These are phyloP conservation scores for Iris pallida DNA, from an alignment of 116 monocot species.

Conservation along the genomic window DNA sequence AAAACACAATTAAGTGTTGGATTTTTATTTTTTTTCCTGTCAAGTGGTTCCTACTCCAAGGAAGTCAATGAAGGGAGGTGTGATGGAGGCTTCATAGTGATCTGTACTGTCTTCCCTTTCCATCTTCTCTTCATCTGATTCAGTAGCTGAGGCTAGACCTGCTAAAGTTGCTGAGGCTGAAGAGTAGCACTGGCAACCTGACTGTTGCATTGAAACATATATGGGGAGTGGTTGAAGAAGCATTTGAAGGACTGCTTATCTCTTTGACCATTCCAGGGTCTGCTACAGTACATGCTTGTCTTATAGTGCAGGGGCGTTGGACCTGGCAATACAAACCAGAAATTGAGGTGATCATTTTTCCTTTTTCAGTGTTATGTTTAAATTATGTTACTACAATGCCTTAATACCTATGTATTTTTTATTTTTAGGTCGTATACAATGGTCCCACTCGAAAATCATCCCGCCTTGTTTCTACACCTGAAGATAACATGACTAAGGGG, in stretches of 20 bases:
- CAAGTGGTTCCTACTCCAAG: constrained; percentile 74
- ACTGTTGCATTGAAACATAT: constrained; percentile 30
- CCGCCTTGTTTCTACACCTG: too few species aligned
- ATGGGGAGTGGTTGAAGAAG: constrained; percentile 20
- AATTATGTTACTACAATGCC: too few species aligned
- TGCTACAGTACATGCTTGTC: constrained; percentile 15
- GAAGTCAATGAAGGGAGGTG: constrained; percentile 78
- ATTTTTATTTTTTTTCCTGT: constrained; percentile 1
- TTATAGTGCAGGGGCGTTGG: background rate
- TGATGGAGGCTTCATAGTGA: constrained; percentile 19
- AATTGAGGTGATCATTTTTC: too few species aligned
- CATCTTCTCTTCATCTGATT: constrained; percentile 3
- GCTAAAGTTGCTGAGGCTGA: background rate
- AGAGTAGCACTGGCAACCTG: constrained; percentile 4
- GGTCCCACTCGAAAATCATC: too few species aligned
- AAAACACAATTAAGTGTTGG: too few species aligned
- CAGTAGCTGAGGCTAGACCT: constrained; percentile 3
- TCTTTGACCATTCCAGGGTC: constrained; percentile 7
- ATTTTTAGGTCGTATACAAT: too few species aligned
- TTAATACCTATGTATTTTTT: too few species aligned
- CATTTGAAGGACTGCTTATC: constrained; percentile 3
- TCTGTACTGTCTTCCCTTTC: constrained; percentile 4
- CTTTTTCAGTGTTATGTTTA: too few species aligned
- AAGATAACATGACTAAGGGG: too few species aligned
- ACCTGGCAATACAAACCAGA: too few species aligned